A percentile compares a stretch with the other conserved stretches of the same genome.
phyloP scores from a whole-genome alignment of 306 rosid genomes.

The Malus fusca region DNA sequence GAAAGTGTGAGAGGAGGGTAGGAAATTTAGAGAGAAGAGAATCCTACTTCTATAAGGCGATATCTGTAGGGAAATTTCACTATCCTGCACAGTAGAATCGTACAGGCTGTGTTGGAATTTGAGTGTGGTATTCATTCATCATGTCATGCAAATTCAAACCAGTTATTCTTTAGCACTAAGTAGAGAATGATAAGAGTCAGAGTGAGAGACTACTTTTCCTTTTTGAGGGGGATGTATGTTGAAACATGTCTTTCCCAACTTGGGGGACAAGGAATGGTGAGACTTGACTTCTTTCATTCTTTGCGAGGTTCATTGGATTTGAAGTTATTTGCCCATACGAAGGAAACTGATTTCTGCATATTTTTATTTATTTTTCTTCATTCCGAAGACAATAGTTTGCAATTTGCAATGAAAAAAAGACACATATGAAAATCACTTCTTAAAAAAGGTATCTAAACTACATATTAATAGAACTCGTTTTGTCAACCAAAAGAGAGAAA shows the following conservation, averaged over 20 bases:
- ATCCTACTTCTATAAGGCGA: not conserved
- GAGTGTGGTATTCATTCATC: not conserved
- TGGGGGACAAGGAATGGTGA: conserved; percentile 44
- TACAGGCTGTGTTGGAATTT: conserved; percentile 7
- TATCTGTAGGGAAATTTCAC: conserved; percentile 10
- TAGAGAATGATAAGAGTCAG: conserved; percentile 23
- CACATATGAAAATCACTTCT: too few relatives aligned
- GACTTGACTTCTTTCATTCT: conserved; percentile 10
- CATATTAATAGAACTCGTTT: too few relatives aligned
- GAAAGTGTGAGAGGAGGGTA: too few relatives aligned
- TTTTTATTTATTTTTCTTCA: too few relatives aligned
- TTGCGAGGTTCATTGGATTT: conserved; percentile 10
- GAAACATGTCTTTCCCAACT: conserved; percentile 44
- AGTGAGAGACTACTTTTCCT: conserved; percentile 25
- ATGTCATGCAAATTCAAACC: conserved; percentile 9
- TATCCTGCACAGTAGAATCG: not conserved
- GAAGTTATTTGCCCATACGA: too few relatives aligned
- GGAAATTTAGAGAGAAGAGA: too few relatives aligned
- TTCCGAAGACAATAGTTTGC: too few relatives aligned
- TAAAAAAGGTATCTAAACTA: too few relatives aligned
- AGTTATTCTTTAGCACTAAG: conserved; percentile 39
- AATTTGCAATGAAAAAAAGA: too few relatives aligned
- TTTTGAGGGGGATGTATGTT: conserved; percentile 23
- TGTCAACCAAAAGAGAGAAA: too few relatives aligned
- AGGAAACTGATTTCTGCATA: too few relatives aligned